These are phyloP conservation scores for Musa beccarii DNA, from an alignment of 176 grass and related monocot genomes.

Conservation along the genomic window DNA sequence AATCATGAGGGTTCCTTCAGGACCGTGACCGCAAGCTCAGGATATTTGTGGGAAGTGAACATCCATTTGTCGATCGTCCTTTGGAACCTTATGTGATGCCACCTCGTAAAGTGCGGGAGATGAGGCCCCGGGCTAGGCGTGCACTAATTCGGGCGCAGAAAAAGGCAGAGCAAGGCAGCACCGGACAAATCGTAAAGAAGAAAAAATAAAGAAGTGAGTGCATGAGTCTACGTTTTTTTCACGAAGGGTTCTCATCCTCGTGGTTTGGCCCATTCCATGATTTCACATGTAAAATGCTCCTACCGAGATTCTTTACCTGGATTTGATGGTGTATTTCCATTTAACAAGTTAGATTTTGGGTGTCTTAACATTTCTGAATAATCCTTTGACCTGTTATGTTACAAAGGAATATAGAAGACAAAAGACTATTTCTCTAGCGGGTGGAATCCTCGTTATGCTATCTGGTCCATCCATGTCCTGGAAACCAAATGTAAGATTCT, in stretches of 20 bases:
- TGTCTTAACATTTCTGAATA: not conserved
- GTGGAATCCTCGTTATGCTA: too few species aligned
- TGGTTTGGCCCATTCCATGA: not conserved
- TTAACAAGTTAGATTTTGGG: not conserved
- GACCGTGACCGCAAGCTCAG: slow-evolving; percentile 81
- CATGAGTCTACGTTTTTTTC: not conserved
- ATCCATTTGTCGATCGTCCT: slow-evolving; percentile 66
- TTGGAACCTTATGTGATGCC: slow-evolving; percentile 72
- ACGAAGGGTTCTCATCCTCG: not conserved
- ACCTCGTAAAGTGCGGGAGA: slow-evolving; percentile 58
- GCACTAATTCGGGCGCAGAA: slow-evolving; percentile 78
- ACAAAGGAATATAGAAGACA: not conserved
- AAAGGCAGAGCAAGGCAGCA: slow-evolving; percentile 55
- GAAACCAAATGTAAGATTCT: too few species aligned
- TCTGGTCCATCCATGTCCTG: too few species aligned
- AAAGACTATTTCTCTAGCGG: too few species aligned
- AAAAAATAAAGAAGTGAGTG: slow-evolving; percentile 40
- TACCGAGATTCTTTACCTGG: not conserved
- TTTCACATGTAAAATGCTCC: not conserved
- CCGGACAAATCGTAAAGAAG: slow-evolving; percentile 11
- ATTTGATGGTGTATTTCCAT: not conserved
- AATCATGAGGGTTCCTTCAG: slow-evolving; percentile 22
- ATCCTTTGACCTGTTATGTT: not conserved
- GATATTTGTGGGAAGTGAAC: slow-evolving; percentile 66
- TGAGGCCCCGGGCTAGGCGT: slow-evolving; percentile 71